Conservation (phyloP, 768 basidiomycete species). For the Lentinula lateritia region DNA sequence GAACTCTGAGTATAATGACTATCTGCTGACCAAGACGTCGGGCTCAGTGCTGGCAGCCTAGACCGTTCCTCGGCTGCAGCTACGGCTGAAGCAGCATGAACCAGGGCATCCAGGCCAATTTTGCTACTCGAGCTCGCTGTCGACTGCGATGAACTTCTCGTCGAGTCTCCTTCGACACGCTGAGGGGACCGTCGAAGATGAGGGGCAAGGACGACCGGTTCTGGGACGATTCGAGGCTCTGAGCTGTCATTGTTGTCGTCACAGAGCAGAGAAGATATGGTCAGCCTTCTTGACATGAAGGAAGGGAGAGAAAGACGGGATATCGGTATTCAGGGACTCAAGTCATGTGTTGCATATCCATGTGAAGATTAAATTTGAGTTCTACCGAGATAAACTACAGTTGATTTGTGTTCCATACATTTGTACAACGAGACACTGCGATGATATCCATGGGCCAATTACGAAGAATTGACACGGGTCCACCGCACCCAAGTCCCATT, state of each 20-base stretch:
- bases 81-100: slow-evolving; percentile 36
- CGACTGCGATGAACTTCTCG: slow-evolving; percentile 1
- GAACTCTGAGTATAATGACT: neutral
- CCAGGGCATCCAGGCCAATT: slow-evolving; percentile 57
- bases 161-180: neutral
- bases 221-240: slow-evolving; percentile 16
- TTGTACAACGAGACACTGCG: slow-evolving; percentile 94
- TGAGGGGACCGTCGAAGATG: slow-evolving; percentile 19
- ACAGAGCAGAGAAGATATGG: slow-evolving; percentile 73
- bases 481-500: slow-evolving; percentile 92
- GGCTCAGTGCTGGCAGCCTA: slow-evolving; percentile 27
- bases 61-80: slow-evolving; percentile 58
- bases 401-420: neutral
- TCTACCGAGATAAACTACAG: neutral
- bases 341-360: neutral
- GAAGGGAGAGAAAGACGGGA: slow-evolving; percentile 13
- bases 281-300: slow-evolving; percentile 51
- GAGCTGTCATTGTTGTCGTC: slow-evolving; percentile 30
- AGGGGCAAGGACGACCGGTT: slow-evolving; percentile 24
- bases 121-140: neutral
- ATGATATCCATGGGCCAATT: slow-evolving; percentile 59
- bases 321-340: neutral
- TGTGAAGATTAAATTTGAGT: neutral
- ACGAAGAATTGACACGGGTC: slow-evolving; percentile 53
- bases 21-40: neutral